Base-by-base conservation (phyloP, 2,329 filamentous ascomycete species). In the Amesomyces nigricolor region DNA sequence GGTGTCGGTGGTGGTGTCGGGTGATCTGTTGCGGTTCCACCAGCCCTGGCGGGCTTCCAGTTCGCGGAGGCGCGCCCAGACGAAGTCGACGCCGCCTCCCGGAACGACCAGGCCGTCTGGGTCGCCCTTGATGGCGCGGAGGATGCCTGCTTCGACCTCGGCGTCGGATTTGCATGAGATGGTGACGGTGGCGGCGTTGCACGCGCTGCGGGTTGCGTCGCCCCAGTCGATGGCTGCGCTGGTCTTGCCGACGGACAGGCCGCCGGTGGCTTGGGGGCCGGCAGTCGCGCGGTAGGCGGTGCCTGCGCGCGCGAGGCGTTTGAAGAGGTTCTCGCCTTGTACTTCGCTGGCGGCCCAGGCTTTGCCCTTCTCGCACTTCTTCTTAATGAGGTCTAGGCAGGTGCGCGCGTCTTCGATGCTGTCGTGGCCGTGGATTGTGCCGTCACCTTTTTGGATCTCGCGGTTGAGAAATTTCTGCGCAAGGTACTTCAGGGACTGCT, bases 351-450 rank as follows among this genome's bases (percentile, higher is more conserved):
- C 87, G 37, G 90, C 94, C 89, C 91, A 99, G 22, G 77, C 72
- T 61, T 88, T 88, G 40, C 94, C 94, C 71, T 89, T 94, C 70
- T 97, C 91, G 69, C 92, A 96, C 70, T 99, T 99, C 67, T 92
- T 86, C 71, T 94, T 95, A 47, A 97, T 84, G 1, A 99, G 85
- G 65, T 97, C 91, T 13, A 99, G 83, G 61, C 91, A 95, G 2
- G 94, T 91, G 61, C 81, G 85, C 13, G 94, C 91, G 69, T 99
- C 94, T 71, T 99, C 94, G 60, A 96, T 80, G 56, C 89, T 94
- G 76, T 97, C 87, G 68, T 99, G 94, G 14, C 94, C 94, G 14
- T 68, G 68, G 14, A 78, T 77, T 14, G 76, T 76, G 49, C 87
- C 87, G 60, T 78, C 73, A 43, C 84, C 85, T 64, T 88, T 90